Base-by-base conservation (phyloP, 768 basidiomycete species). In the Lentinula edodes region DNA sequence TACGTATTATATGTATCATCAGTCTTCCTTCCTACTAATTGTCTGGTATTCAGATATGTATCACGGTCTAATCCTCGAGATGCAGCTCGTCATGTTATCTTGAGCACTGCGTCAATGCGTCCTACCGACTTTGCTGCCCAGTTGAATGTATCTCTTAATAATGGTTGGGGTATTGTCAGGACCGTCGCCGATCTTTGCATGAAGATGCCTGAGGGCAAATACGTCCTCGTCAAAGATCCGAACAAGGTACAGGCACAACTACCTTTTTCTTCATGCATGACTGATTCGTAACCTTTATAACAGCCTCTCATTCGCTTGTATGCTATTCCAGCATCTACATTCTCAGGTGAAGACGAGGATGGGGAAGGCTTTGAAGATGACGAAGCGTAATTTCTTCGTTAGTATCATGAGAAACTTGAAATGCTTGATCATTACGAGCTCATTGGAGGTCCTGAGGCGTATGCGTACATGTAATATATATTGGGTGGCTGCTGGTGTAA, bases 161-260 rank as follows among this genome's bases (percentile, higher is more conserved):
- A 98, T 71, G 97, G 97, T 10, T 99, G 97, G 97, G 97, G 97
- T 59, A 98, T 99, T 69, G 93, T 98, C 36, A 83, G 97, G 62
- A 96, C 92, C 12, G 88, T 99, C 62, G 90, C 92, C 34, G 97
- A 99, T 69, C 75, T 98, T 63, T 92, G 91, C 73, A 86, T 97
- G 86, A 95, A 95, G 74, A 89, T 95, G 87, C 93, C 93, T 20
- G 96, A 98, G 74, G 97, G 97, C 72, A 97, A 97, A 73, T 99
- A 98, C 71, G 91, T 98, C 13, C 78, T 99, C 32, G 87, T 99
- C 57, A 97, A 96, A 76, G 97, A 99, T 74, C 96, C 97, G 16
- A 98, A 98, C 83, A 93, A 86, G 86, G 95, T 96, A 70, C 67
- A 16, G 18, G 3, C 43, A 13, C 43, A 12, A 45, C 4, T 41